phyloP scores from a whole-genome alignment of 768 basidiomycete genomes.

The Aureoboletus auriporus region DNA sequence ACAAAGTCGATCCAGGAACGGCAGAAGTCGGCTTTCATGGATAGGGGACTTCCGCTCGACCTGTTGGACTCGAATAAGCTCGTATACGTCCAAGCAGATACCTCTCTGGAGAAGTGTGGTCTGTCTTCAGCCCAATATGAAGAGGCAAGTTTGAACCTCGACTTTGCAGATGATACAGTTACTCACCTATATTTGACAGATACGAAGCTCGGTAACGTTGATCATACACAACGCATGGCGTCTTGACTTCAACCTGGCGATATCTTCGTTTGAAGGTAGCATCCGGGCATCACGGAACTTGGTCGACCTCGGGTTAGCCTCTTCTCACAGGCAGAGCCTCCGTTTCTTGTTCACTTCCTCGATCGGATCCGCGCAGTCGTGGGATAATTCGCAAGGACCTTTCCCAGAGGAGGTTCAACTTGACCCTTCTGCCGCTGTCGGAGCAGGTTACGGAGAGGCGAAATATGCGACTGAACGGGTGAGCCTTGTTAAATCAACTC shows the following conservation, averaged over 20 bases:
- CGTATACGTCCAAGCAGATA: conserved; percentile 38
- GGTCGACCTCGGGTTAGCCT: conserved; percentile 28
- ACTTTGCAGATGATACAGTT: too few species aligned
- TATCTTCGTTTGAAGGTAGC: conserved; percentile 41
- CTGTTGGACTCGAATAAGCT: conserved; percentile 32
- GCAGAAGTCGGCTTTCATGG: conserved; percentile 33
- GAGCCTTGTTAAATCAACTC: conserved; percentile 1
- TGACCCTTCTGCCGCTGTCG: conserved; percentile 33
- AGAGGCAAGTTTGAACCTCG: conserved; percentile 1
- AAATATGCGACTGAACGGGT: conserved; percentile 40
- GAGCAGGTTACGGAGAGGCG: conserved; percentile 42
- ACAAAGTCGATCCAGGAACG: conserved; percentile 17
- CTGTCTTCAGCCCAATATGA: conserved; percentile 20
- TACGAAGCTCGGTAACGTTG: conserved; percentile 29
- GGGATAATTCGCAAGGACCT: conserved; percentile 18
- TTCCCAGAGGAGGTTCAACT: conserved; percentile 35
- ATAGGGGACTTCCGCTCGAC: conserved; percentile 30
- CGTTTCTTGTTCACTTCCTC: conserved; percentile 42
- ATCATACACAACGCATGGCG: conserved; percentile 44
- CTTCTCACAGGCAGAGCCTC: conserved; percentile 20
- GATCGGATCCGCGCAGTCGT: conserved; percentile 29
- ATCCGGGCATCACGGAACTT: conserved; percentile 40
- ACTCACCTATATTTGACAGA: conserved; percentile 17
- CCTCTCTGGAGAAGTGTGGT: conserved; percentile 28
- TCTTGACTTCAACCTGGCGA: conserved; percentile 38